A percentile compares a stretch with the other conserved stretches of the same genome.
Conservation (phyloP, 2,329 filamentous ascomycete species). For the Colletotrichum paranaense region DNA sequence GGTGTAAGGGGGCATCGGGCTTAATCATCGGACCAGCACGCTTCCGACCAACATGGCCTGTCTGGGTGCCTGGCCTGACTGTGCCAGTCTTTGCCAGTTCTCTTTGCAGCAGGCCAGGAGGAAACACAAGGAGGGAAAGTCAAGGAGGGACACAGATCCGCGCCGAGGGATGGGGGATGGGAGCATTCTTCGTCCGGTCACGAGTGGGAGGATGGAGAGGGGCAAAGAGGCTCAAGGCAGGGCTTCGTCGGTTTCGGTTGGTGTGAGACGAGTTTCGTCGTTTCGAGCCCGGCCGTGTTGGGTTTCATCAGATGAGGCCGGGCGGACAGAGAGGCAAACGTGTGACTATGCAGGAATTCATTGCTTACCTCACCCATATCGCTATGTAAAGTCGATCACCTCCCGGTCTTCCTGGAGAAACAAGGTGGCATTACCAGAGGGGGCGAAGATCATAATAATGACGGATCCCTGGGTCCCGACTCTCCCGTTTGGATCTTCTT, state of each 20-base stretch:
- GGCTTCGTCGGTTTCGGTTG: slow-evolving; percentile 17
- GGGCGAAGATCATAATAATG: slow-evolving; percentile 11
- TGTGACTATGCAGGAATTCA: not conserved
- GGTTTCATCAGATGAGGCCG: slow-evolving; percentile 30
- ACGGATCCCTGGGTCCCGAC: slow-evolving; percentile 8
- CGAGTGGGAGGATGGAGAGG: not conserved
- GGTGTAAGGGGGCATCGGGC: slow-evolving; percentile 28
- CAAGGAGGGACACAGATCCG: not conserved
- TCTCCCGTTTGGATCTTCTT: slow-evolving; percentile 25
- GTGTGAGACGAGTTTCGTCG: slow-evolving; percentile 31
- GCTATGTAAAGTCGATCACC: not conserved
- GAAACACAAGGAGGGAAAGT: not conserved
- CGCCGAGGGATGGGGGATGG: not conserved
- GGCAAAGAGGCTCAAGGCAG: not conserved
- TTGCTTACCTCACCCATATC: not conserved
- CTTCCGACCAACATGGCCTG: slow-evolving; percentile 12
- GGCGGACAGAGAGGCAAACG: not conserved
- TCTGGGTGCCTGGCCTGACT: not conserved
- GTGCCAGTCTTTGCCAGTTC: not conserved
- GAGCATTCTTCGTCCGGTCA: not conserved
- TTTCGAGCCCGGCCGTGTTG: slow-evolving; percentile 25
- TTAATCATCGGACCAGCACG: slow-evolving; percentile 24
- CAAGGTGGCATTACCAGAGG: not conserved
- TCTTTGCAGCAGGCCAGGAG: not conserved
- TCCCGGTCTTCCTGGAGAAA: not conserved